These are phyloP conservation scores for Cardamine occulta DNA, from an alignment of 345 rosid species.

Conservation along the genomic window DNA sequence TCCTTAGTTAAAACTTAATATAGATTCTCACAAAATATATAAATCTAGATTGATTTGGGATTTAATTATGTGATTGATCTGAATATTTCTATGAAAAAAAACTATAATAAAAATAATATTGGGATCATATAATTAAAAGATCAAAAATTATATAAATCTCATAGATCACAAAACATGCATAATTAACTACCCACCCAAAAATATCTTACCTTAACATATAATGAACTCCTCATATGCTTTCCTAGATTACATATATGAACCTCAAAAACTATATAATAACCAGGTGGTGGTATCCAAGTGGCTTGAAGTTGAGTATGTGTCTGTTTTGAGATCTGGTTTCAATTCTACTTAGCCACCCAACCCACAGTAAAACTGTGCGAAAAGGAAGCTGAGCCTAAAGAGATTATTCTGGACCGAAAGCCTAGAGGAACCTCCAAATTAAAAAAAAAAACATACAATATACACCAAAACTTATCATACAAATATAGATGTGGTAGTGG, in stretches of 20 bases:
- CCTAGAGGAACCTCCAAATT: too few species aligned
- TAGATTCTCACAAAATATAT: not conserved
- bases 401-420: too few species aligned
- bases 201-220: slow-evolving; percentile 26
- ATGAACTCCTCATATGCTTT: slow-evolving; percentile 27
- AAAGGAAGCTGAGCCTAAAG: too few species aligned
- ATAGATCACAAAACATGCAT: slow-evolving; percentile 27
- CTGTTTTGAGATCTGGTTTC: too few species aligned
- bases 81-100: not conserved
- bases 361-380: too few species aligned
- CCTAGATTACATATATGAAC: slow-evolving; percentile 32
- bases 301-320: too few species aligned
- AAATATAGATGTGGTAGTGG: slow-evolving; percentile 15
- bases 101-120: not conserved
- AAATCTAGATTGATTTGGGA: not conserved
- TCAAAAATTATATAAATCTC: slow-evolving; percentile 3
- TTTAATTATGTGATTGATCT: not conserved
- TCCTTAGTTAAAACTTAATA: not conserved
- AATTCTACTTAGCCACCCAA: too few species aligned
- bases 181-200: slow-evolving; percentile 28
- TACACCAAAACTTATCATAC: slow-evolving; percentile 34
- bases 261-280: too few species aligned
- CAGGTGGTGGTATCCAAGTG: too few species aligned
- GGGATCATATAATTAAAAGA: not conserved
- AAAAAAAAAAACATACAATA: slow-evolving; percentile 22